Conservation (phyloP, 78 protist genomes). For the slime mould (Dictyostelium discoideum) region DNA sequence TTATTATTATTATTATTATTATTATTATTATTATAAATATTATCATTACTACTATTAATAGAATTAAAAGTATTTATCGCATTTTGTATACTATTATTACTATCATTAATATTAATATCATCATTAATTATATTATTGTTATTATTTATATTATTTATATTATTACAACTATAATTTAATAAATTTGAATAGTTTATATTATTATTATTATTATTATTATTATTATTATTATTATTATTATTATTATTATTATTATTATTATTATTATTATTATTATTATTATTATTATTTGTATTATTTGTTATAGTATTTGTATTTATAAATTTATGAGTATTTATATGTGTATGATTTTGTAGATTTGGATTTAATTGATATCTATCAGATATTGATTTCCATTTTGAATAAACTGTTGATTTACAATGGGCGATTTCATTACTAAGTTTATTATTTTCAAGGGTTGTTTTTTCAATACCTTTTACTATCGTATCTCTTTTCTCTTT, state of each 20-base stretch:
- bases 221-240: neutral
- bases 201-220: neutral
- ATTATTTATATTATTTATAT: neutral
- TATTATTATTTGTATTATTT: too few species aligned
- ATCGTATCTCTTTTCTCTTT: neutral
- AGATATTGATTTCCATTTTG: constrained; percentile 39
- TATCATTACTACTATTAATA: neutral
- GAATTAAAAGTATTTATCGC: neutral
- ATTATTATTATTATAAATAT: neutral
- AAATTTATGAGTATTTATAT: neutral
- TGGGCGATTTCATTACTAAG: neutral
- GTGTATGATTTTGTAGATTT: neutral
- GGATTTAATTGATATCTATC: neutral
- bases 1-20: neutral
- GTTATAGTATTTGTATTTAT: neutral
- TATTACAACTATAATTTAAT: neutral
- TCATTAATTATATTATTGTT: neutral
- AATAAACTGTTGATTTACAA: neutral
- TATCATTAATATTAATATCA: neutral
- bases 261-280: neutral
- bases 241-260: neutral
- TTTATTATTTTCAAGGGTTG: neutral
- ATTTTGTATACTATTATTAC: neutral
- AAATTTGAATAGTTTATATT: neutral
- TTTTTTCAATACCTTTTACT: neutral